phyloP scores from a whole-genome alignment of 2,329 filamentous ascomycete species.

The Neopestalotiopsis sp. region DNA sequence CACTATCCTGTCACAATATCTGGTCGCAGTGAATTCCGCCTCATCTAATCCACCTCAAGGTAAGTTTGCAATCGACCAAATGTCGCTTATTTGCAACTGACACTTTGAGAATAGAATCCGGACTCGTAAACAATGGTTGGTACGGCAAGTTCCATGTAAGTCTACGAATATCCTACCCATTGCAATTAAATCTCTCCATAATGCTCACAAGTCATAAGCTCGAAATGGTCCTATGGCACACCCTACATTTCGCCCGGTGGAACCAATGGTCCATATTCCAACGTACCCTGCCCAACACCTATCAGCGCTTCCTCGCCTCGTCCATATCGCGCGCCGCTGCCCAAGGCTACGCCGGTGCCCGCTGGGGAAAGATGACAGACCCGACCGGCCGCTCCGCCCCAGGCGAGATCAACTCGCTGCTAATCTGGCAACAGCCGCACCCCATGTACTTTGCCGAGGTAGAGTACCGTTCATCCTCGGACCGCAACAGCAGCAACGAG shows the following conservation, averaged over 20 bases:
- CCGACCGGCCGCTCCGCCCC: conserved; percentile 59
- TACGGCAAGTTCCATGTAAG: conserved; percentile 59
- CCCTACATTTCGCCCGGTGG: conserved; percentile 56
- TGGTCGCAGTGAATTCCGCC: conserved; percentile 56
- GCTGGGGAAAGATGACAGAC: conserved; percentile 62
- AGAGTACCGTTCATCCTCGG: conserved; percentile 54
- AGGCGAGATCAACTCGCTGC: conserved; percentile 63
- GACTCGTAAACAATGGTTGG: conserved; percentile 59
- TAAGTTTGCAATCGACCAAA: conserved; percentile 19
- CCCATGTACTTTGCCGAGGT: conserved; percentile 64
- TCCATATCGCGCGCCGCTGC: conserved; percentile 40
- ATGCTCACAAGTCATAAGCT: conserved; percentile 32
- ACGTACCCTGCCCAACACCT: conserved; percentile 50
- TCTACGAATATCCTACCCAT: not conserved
- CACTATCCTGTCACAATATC: conserved; percentile 57
- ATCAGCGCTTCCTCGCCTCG: conserved; percentile 49
- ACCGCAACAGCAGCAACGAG: conserved; percentile 25
- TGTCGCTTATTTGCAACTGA: not conserved
- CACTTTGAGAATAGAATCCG: conserved; percentile 25
- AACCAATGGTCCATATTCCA: conserved; percentile 48
- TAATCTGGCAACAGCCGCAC: conserved; percentile 69
- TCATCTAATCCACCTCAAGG: conserved; percentile 53
- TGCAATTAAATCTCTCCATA: no score
- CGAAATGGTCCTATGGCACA: conserved; percentile 61
- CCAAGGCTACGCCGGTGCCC: conserved; percentile 50